Evolutionary conservation across 306 rosid genomes (phyloP), one percentile per base, ranked within the genome.

Genomic region (Dicorynia guianensis): DNA sequence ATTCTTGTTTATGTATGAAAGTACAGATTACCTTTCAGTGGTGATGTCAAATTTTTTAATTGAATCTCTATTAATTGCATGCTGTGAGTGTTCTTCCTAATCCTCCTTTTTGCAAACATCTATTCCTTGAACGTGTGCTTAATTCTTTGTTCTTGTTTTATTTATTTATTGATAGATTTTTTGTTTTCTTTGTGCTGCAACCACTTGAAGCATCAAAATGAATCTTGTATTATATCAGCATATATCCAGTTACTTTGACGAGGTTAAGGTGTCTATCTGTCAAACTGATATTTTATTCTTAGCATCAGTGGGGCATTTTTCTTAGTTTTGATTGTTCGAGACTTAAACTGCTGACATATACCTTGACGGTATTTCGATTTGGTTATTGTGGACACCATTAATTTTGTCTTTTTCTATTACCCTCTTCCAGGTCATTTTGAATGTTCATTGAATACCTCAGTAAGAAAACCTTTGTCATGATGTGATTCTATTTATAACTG

Each of bases 11-110:
- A 63, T 42, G 62, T 53, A 73, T 83, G 85, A 46, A 88, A 88
- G 96, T 88, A 92, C 92, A 79, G 52, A 78, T 75, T 71, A 76
- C 85, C 93, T 92, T 94, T 86, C 81, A 71, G 83, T 50, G 66
- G 57, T 82, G 85, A 48, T 74, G 61, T 71, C 79, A 42, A 40
- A 6, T 63, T 79, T 71, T 67, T 62, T 53, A 64, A 75, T 56
- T 76, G 49, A 46, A 56, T 60, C 54, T 69, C 7, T 62, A 47
- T 13, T n/a, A n/a, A n/a, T n/a, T 49, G 74, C 77, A 59, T 14
- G 77, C 46, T 49, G 75, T 66, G 76, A 64, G 49, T 43, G 79
- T 71, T 69, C 81, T 69, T 63, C 77, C 64, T 46, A 75, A 69
- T 75, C 72, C 11, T 71, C 58, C 75, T 46, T 76, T 76, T 78